A percentile compares a stretch with the other conserved stretches of the same genome.
Conservation (phyloP, 140 eudicot species). For the Stevia rebaudiana region DNA sequence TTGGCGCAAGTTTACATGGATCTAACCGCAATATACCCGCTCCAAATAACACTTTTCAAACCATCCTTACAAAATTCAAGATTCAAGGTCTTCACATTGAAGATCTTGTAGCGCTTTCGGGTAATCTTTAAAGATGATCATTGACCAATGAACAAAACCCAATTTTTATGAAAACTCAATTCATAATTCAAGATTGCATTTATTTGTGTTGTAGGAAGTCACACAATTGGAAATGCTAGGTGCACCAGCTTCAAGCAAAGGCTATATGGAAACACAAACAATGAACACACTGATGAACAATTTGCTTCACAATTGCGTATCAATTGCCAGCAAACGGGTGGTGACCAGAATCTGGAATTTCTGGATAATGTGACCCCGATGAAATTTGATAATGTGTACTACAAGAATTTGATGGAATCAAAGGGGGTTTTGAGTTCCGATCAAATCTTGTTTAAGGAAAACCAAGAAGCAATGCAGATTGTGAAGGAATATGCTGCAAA, state of each 20-base stretch:
- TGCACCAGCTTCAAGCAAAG: slow-evolving; percentile 86
- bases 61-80: slow-evolving; percentile 78
- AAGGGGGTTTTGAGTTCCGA: slow-evolving; percentile 76
- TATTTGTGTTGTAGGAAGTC: slow-evolving; percentile 50
- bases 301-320: slow-evolving; percentile 50
- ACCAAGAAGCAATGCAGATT: slow-evolving; percentile 40
- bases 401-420: slow-evolving; percentile 57
- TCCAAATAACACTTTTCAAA: slow-evolving; percentile 78
- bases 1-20: slow-evolving; percentile 71
- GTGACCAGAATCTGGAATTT: slow-evolving; percentile 62
- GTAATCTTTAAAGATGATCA: slow-evolving; percentile 24
- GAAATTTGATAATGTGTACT: slow-evolving; percentile 69
- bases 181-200: neutral
- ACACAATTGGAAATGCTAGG: slow-evolving; percentile 79
- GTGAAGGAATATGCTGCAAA: slow-evolving; percentile 65
- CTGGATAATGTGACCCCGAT: slow-evolving; percentile 50
- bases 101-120: slow-evolving; percentile 87
- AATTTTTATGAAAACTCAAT: neutral
- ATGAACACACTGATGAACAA: slow-evolving; percentile 35
- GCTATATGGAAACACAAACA: slow-evolving; percentile 58
- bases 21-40: slow-evolving; percentile 85
- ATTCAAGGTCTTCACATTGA: slow-evolving; percentile 59
- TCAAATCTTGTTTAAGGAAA: slow-evolving; percentile 56
- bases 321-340: slow-evolving; percentile 72
- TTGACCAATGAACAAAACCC: neutral